These are phyloP conservation scores for Tilletia setariae DNA, from an alignment of 1,284 basidiomycete species.

Conservation along the genomic window DNA sequence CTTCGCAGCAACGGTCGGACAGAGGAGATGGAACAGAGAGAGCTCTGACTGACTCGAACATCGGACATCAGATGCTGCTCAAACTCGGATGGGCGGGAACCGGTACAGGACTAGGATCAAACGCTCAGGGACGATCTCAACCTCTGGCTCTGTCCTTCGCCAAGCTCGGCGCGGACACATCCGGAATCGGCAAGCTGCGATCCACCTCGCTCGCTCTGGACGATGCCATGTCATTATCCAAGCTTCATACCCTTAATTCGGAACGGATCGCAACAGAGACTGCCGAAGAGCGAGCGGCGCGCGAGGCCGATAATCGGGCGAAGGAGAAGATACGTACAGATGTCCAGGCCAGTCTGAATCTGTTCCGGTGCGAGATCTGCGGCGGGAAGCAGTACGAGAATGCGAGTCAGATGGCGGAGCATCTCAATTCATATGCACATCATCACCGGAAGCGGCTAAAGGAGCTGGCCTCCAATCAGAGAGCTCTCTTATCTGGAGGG, in stretches of 20 bases:
- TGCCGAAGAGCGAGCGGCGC: neutral
- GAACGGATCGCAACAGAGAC: neutral
- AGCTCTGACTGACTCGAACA: neutral
- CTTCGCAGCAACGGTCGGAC: too few species aligned
- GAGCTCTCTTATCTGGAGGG: neutral
- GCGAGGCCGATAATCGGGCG: neutral
- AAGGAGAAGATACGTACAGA: neutral
- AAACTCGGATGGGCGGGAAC: slow-evolving; percentile 11
- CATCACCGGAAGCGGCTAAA: slow-evolving; percentile 3
- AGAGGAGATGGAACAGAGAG: neutral
- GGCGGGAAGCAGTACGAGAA: slow-evolving; percentile 9
- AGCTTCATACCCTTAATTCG: neutral
- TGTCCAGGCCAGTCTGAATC: slow-evolving; percentile 2
- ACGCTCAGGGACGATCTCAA: neutral
- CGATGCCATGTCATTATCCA: neutral
- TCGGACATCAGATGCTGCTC: slow-evolving; percentile 9
- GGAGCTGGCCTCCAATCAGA: neutral
- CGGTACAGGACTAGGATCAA: neutral
- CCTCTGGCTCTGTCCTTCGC: slow-evolving; percentile 1
- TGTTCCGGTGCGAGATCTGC: neutral
- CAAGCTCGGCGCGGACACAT: slow-evolving; percentile 10
- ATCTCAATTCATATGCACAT: slow-evolving; percentile 7
- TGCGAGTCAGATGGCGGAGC: neutral
- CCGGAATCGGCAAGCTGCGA: slow-evolving; percentile 9
- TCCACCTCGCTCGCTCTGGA: slow-evolving; percentile 1